phyloP scores from a whole-genome alignment of 148 eudicot species.

The Amaranthus palmeri region DNA sequence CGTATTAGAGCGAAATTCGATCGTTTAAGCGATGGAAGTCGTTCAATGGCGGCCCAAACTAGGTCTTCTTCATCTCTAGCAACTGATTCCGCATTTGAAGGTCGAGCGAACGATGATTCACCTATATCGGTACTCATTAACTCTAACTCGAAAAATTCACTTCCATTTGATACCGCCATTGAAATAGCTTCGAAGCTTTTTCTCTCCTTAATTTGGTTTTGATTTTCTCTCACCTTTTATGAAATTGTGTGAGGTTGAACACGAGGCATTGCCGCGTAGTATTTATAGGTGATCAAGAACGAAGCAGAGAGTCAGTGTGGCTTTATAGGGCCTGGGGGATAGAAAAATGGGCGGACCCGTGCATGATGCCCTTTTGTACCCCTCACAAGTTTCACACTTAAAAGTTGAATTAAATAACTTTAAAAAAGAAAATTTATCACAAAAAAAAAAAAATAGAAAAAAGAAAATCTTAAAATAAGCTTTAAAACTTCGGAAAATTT shows the following conservation, averaged over 20 bases:
- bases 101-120: conserved; percentile 32
- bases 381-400: no score
- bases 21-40: conserved; percentile 57
- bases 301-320: not conserved
- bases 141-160: conserved; percentile 59
- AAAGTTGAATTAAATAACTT: no score
- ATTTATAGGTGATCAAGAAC: no score
- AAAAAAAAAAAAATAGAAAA: no score
- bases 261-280: conserved; percentile 5
- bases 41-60: conserved; percentile 66
- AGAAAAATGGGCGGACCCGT: no score
- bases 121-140: conserved; percentile 22
- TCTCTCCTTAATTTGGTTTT: not conserved
- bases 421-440: no score
- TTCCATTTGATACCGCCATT: conserved; percentile 40
- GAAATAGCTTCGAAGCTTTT: not conserved
- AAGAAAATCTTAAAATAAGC: no score
- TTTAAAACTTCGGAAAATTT: no score
- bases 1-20: conserved; percentile 48
- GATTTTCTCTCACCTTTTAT: not conserved
- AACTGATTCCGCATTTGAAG: conserved; percentile 57
- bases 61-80: conserved; percentile 63
- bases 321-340: no score
- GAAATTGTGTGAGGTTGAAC: not conserved
- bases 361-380: no score